phyloP scores from a whole-genome alignment of 164 flowering plant genomes.

The Platanus orientalis region DNA sequence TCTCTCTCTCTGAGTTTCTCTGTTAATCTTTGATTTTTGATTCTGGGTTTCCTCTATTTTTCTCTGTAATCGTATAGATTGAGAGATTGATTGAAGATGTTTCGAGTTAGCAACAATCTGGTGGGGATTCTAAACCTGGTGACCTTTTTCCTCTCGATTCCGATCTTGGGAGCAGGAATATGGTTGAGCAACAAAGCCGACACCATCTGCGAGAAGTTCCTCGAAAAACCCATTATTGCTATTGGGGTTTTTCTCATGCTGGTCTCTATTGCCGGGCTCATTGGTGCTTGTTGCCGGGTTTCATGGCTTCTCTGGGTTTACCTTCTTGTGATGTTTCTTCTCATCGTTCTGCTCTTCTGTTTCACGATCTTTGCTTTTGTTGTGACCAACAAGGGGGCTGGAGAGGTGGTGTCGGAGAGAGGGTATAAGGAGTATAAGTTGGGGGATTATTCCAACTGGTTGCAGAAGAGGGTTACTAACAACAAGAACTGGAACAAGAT shows the following conservation, averaged over 20 bases:
- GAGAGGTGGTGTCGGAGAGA: slow-evolving; percentile 24
- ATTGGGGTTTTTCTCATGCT: slow-evolving; percentile 45
- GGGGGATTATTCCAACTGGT: slow-evolving; percentile 49
- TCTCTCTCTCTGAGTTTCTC: too few species aligned
- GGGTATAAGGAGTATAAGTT: slow-evolving; percentile 52
- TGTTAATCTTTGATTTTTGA: too few species aligned
- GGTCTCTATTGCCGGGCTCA: slow-evolving; percentile 47
- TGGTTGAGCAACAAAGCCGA: slow-evolving; percentile 28
- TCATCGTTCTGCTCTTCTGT: slow-evolving; percentile 34
- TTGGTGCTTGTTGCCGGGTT: slow-evolving; percentile 49
- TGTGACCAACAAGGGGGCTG: slow-evolving; percentile 50
- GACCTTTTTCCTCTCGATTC: slow-evolving; percentile 40
- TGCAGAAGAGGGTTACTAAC: slow-evolving; percentile 40
- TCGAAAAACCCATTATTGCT: slow-evolving; percentile 39
- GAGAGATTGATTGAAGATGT: slow-evolving; percentile 5
- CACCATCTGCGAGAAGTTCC: slow-evolving; percentile 38
- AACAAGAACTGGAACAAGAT: slow-evolving; percentile 42
- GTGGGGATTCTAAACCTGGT: slow-evolving; percentile 42
- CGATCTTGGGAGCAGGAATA: slow-evolving; percentile 39
- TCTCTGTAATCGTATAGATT: too few species aligned
- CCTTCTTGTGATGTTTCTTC: slow-evolving; percentile 43
- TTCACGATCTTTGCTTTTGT: slow-evolving; percentile 50
- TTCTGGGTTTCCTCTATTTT: too few species aligned
- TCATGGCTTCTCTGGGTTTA: slow-evolving; percentile 50
- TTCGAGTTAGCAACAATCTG: slow-evolving; percentile 23